Evolutionary conservation across 805 yeast species (phyloP), one percentile per base, ranked within the genome.

Genomic region (Yamadazyma akitaensis): DNA sequence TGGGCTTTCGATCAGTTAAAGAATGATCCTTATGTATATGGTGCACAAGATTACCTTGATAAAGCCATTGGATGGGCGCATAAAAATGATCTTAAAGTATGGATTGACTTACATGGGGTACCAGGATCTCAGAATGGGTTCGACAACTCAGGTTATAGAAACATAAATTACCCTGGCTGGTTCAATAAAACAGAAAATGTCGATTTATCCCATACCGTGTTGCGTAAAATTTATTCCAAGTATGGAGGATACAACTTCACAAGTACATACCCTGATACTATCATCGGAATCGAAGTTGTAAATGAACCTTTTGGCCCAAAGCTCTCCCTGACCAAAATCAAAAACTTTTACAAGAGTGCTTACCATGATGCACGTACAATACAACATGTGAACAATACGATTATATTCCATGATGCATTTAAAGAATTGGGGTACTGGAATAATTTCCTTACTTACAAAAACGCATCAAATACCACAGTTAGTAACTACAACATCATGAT

Each of bases 101-200:
- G 87, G 83, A 64, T 88, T 43, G 96, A 88, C 58, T 63, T 88
- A 44, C 96, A 88, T 58, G 90, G 94, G 11, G 82, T 78, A 17
- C 95, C 95, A 7, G 95, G 94, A 1, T 84, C 92, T 1, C 96
- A 88, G 59, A 88, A 88, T 61, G 95, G 96, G 17, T 87, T 87
- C 69, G 94, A 88, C 59, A 88, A 87, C 57, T 82, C 89, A 8
- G 96, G 96, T 1, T 63, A 73, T 25, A 71, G 90, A 57, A 80
- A 61, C 43, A 54, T 63, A 6, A 67, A 64, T 2, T 60, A 61
- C 49, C 69, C 70, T 13, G 69, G 68, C 17, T 64, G 69, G 70
- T 64, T 61, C 51, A 64, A 64, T 44, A 35, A 48, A 7, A 61
- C 68, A 1, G 61, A 53, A 26, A 54, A 66, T 47, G 49, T 64